Conservation (phyloP, 305 asterid genomes). For the Striga hermonthica region DNA sequence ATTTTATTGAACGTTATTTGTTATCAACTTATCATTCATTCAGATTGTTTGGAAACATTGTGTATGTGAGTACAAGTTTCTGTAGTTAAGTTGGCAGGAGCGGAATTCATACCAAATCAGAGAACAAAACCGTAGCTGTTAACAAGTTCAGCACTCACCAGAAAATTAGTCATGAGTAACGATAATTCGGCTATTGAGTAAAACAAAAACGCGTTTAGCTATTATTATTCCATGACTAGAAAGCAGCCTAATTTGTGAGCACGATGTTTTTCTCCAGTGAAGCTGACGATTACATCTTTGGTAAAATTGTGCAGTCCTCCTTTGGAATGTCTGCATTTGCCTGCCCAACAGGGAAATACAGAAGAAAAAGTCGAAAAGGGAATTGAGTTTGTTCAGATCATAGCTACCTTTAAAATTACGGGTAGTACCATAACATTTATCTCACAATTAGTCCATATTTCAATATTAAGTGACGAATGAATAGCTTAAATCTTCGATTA, state of each 20-base stretch:
- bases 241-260: constrained; percentile 5
- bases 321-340: constrained; percentile 60
- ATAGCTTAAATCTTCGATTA: constrained; percentile 1
- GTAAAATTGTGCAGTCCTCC: constrained; percentile 68
- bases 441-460: too few species aligned
- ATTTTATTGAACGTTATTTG: constrained; percentile 22
- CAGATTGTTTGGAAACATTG: constrained; percentile 5
- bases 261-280: constrained; percentile 14
- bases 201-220: constrained; percentile 9
- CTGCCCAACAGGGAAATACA: constrained; percentile 37
- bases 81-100: neutral
- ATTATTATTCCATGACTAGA: neutral
- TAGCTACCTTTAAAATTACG: constrained; percentile 11
- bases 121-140: too few species aligned
- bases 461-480: neutral
- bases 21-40: neutral
- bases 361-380: too few species aligned
- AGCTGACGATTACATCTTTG: constrained; percentile 47
- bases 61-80: constrained; percentile 13
- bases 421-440: neutral
- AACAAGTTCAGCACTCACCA: too few species aligned
- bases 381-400: neutral
- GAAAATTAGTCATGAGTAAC: neutral
- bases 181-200: constrained; percentile 25
- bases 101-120: too few species aligned